These are phyloP conservation scores for Psilocybe cyanescens DNA, from an alignment of 768 basidiomycete genomes.

Conservation along the genomic window DNA sequence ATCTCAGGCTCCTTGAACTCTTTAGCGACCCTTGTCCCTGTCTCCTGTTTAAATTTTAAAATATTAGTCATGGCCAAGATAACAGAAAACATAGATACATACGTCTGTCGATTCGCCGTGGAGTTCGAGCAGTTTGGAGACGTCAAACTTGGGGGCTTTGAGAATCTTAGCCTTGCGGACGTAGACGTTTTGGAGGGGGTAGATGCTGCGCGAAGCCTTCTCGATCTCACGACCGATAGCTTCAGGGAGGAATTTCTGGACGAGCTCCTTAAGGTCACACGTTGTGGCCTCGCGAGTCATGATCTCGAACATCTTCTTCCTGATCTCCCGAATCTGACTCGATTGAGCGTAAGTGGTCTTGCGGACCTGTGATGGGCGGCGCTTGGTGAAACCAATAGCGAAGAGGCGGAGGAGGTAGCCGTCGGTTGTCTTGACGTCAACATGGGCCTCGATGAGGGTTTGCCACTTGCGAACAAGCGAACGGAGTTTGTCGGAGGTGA, in stretches of 20 bases:
- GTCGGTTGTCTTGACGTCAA: conserved; percentile 99
- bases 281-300: conserved; percentile 95
- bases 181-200: conserved; percentile 98
- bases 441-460: conserved; percentile 97
- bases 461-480: conserved; percentile 99
- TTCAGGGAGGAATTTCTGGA: conserved; percentile 99
- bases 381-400: conserved; percentile 98
- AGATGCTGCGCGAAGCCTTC: conserved; percentile 95
- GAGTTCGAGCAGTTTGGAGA: conserved; percentile 93
- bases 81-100: conserved; percentile 36
- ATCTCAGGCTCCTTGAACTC: conserved; percentile 99
- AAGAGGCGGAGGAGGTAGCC: conserved; percentile 99
- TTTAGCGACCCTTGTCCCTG: conserved; percentile 90
- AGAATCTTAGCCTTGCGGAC: conserved; percentile 99
- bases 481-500: conserved; percentile 99
- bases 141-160: conserved; percentile 96
- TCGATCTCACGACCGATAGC: conserved; percentile 99
- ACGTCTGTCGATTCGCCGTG: conserved; percentile 96
- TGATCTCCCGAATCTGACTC: conserved; percentile 93
- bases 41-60: conserved; percentile 62
- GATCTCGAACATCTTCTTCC: conserved; percentile 99
- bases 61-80: conserved; percentile 14
- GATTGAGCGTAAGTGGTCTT: conserved; percentile 99
- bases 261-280: conserved; percentile 96
- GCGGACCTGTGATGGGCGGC: conserved; percentile 93